A percentile compares a stretch with the other conserved stretches of the same genome.
phyloP scores from a whole-genome alignment of 352 stramenopile genomes.

The Pythium coloratum region DNA sequence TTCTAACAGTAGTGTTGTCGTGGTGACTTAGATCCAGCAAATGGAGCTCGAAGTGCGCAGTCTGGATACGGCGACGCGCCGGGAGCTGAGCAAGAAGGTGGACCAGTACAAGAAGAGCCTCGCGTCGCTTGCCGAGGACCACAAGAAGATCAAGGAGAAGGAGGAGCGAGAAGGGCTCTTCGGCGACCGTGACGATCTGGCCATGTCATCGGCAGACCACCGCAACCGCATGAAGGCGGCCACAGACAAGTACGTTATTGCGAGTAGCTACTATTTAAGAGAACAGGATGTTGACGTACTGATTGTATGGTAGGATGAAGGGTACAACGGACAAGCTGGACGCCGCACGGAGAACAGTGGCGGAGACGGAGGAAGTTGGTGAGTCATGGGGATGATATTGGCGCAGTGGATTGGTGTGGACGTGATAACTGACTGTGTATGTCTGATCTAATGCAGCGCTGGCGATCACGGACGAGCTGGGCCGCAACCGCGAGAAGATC shows the following conservation, averaged over 20 bases:
- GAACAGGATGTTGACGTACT: background rate
- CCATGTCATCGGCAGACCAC: conserved; percentile 66
- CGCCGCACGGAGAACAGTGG: conserved; percentile 75
- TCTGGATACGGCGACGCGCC: conserved; percentile 71
- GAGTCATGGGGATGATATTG: conserved; percentile 8
- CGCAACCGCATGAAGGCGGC: conserved; percentile 76
- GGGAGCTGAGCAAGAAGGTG: conserved; percentile 88
- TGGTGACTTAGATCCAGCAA: conserved; percentile 68
- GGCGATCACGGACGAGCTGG: conserved; percentile 80
- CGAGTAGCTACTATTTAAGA: background rate
- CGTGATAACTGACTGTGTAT: background rate
- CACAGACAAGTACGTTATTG: conserved; percentile 71
- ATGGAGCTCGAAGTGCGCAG: conserved; percentile 88
- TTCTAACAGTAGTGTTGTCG: background rate
- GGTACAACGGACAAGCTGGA: conserved; percentile 80
- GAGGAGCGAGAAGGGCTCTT: conserved; percentile 85
- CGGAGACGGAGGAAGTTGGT: conserved; percentile 88
- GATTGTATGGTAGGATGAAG: conserved; percentile 59
- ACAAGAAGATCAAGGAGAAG: conserved; percentile 82
- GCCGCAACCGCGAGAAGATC: conserved; percentile 86
- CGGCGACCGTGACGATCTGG: conserved; percentile 68
- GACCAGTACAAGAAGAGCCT: conserved; percentile 90
- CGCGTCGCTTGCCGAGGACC: conserved; percentile 73
- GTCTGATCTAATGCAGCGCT: conserved; percentile 37
- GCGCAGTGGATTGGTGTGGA: background rate